Percentiles rank a stretch among this genome's conserved stretches.
Conservation (phyloP, 768 basidiomycete species). For the Suillus fuscotomentosus region DNA sequence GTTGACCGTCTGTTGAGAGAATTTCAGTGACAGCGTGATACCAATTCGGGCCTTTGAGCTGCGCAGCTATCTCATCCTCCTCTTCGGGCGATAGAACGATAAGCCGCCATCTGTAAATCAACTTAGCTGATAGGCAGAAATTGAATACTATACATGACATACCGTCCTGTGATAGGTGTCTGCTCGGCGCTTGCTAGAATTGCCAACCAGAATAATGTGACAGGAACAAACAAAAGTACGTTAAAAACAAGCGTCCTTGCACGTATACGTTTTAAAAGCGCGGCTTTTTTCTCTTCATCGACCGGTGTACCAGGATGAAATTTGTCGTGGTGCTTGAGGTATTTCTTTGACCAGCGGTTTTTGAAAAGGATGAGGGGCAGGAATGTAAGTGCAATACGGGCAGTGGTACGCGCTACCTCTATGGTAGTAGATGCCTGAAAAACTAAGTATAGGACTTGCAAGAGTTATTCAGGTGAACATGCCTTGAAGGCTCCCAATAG, state of each 20-base stretch:
- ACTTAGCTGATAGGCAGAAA: conserved; percentile 4
- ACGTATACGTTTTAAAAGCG: conserved; percentile 47
- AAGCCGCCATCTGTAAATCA: conserved; percentile 67
- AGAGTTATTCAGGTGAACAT: conserved; percentile 12
- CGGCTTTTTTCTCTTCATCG: conserved; percentile 52
- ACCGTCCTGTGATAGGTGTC: conserved; percentile 88
- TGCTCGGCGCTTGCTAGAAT: conserved; percentile 71
- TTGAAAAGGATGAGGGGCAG: conserved; percentile 66
- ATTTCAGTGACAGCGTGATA: conserved; percentile 80
- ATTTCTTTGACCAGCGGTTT: conserved; percentile 49
- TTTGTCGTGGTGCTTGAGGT: conserved; percentile 45
- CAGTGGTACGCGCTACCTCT: conserved; percentile 66
- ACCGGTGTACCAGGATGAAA: conserved; percentile 40
- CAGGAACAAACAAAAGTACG: conserved; percentile 59
- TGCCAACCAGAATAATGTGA: conserved; percentile 61
- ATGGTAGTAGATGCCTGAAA: conserved; percentile 70
- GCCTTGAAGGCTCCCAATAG: conserved; percentile 69
- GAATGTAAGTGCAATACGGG: conserved; percentile 72
- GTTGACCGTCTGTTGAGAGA: conserved; percentile 61
- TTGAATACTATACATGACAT: conserved; percentile 22
- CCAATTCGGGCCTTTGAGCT: conserved; percentile 85
- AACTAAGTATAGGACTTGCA: conserved; percentile 3
- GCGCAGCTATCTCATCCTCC: conserved; percentile 83
- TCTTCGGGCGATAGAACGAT: conserved; percentile 91
- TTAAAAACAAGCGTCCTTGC: conserved; percentile 50